These are phyloP conservation scores for Eutypella sp. DNA, from an alignment of 2,329 filamentous ascomycete species.

Conservation along the genomic window DNA sequence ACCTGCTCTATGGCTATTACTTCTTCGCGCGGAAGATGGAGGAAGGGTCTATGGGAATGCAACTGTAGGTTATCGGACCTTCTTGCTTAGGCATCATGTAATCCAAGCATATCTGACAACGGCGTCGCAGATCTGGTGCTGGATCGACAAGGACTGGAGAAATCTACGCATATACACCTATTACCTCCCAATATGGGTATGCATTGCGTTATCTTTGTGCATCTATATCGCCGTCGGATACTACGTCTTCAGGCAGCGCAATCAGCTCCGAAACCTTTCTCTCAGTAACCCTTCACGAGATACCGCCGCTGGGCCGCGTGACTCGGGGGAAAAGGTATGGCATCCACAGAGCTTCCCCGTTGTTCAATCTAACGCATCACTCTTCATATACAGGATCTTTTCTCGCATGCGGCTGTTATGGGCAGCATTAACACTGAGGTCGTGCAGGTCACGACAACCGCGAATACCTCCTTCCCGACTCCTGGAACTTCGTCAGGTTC, in stretches of 20 bases:
- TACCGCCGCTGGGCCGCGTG: conserved; percentile 12
- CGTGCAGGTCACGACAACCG: conserved; percentile 25
- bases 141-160: conserved; percentile 52
- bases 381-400: conserved; percentile 18
- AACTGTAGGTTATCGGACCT: conserved; percentile 37
- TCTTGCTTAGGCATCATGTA: too few relatives aligned
- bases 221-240: conserved; percentile 56
- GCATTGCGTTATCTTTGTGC: conserved; percentile 48
- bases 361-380: background rate
- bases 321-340: conserved; percentile 28
- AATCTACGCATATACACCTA: conserved; percentile 56
- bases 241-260: conserved; percentile 54
- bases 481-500: conserved; percentile 7
- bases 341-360: background rate
- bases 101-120: conserved; percentile 6
- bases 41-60: conserved; percentile 50
- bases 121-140: conserved; percentile 56
- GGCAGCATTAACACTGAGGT: conserved; percentile 26
- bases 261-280: conserved; percentile 44
- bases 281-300: conserved; percentile 34
- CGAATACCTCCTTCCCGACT: conserved; percentile 5
- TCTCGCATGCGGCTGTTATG: conserved; percentile 27
- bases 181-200: conserved; percentile 58
- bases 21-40: conserved; percentile 38
- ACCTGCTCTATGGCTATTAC: conserved; percentile 61